These are phyloP conservation scores for Mucor saturninus DNA, from an alignment of 371 early-diverging fungal genomes.

Conservation along the genomic window DNA sequence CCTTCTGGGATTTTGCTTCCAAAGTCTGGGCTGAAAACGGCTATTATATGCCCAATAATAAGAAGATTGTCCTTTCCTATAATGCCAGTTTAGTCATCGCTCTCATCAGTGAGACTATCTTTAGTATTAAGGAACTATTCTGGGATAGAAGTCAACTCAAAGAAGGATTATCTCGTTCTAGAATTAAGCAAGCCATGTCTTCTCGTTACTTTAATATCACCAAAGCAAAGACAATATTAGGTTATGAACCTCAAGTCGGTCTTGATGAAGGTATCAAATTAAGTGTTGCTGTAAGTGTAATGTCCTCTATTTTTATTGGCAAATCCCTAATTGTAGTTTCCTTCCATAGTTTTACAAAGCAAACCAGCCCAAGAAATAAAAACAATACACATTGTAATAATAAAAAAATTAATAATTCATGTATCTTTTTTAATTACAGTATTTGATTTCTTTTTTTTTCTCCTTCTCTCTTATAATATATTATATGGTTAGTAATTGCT, in stretches of 20 bases:
- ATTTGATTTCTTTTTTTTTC: neutral
- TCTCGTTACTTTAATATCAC: constrained; percentile 82
- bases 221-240: constrained; percentile 79
- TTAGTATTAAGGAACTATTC: constrained; percentile 52
- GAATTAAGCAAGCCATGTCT: constrained; percentile 74
- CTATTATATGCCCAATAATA: constrained; percentile 44
- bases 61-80: constrained; percentile 54
- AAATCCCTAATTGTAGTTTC: constrained; percentile 5
- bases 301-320: neutral
- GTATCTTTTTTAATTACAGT: neutral
- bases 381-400: neutral
- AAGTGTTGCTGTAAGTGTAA: constrained; percentile 43
- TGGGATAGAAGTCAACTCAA: constrained; percentile 52
- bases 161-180: constrained; percentile 64
- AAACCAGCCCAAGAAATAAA: constrained; percentile 2
- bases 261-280: constrained; percentile 75
- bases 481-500: constrained; percentile 26
- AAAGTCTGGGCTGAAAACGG: constrained; percentile 68
- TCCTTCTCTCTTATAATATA: neutral
- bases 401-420: too few relatives aligned
- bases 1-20: constrained; percentile 89
- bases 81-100: constrained; percentile 58
- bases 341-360: constrained; percentile 4
- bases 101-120: constrained; percentile 51
- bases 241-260: constrained; percentile 76